Evolutionary conservation across 306 rosid genomes (phyloP).

Genomic region (Corylus avellana): DNA sequence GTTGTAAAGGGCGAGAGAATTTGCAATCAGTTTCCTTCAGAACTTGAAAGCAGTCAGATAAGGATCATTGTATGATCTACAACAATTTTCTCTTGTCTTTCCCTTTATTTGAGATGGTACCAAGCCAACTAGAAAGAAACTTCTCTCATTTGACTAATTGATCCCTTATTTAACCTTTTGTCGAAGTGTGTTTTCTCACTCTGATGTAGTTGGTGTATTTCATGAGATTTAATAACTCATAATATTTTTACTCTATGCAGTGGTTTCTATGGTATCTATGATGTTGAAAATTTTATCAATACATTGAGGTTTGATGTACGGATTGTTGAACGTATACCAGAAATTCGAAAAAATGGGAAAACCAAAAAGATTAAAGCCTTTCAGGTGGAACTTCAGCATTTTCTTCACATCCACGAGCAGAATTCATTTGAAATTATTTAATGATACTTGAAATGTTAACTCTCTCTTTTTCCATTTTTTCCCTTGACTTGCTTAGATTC

Average conservation of each 20-base stretch:
- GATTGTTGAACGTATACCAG: constrained; percentile 88
- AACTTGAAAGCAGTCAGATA: background rate
- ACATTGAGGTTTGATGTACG: constrained; percentile 75
- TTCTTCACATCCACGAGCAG: constrained; percentile 11
- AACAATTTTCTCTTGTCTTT: background rate
- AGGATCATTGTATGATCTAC: background rate
- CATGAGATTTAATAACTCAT: constrained; percentile 4
- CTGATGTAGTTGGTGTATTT: background rate
- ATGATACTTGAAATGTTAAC: constrained; percentile 26
- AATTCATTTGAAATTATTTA: constrained; percentile 26
- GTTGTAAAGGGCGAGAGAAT: no score
- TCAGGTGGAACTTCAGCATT: constrained; percentile 55
- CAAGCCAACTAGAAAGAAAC: background rate
- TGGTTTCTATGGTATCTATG: constrained; percentile 94
- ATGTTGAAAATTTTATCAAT: constrained; percentile 85
- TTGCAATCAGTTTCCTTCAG: background rate
- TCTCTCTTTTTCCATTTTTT: background rate
- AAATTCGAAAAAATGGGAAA: constrained; percentile 67
- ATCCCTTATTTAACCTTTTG: background rate
- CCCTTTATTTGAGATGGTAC: background rate
- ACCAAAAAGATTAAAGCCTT: constrained; percentile 87
- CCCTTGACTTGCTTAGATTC: constrained; percentile 52
- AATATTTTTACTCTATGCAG: constrained; percentile 45
- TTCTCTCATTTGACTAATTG: background rate
- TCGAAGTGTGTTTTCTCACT: background rate